Evolutionary conservation across 768 basidiomycete genomes (phyloP), one percentile per base, ranked within the genome.

Genomic region (Lactarius psammicola): DNA sequence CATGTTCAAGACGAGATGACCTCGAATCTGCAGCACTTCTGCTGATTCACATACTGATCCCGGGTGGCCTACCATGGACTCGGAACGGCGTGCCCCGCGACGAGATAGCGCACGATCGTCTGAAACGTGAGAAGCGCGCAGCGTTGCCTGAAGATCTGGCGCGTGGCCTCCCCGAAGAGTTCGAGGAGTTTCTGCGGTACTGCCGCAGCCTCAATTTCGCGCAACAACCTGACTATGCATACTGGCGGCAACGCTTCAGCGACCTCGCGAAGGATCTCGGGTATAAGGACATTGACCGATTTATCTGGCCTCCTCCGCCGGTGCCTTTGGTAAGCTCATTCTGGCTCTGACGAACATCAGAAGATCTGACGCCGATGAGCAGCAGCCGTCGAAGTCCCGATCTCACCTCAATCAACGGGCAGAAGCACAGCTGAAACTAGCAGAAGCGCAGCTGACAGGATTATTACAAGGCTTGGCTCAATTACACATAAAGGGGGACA

Each of bases 41-140:
- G 89, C 79, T 92, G 61, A 89, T 92, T 62, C 90, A 92, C 72
- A 80, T 92, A 30, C 79, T 92, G 53, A 92, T 87, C 7, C 89
- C 90, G 2, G 82, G 85, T 18, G 90, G 90, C 10, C 82, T 92
- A 28, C 76, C 84, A 20, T 92, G 90, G 90, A 92, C 89, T 46
- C 82, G 90, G 28, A 88, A 88, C 66, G 90, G 90, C n/a, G 83
- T 92, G 17, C 90, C 90, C 9, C 88, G 87, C 70, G 85, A 85
- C 7, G 82, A 86, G 26, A 80, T 78, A 20, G 85, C 85, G 11
- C 89, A 91, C 74, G 78, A 82, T 33, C 80, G 78, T 3, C 76
- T 92, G 18, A 90, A 86, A 61, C 80, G 80, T n/a, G 85, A 84
- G 64, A 92, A 92, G 73, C 79, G 79, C 51, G 74, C 73, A 40